phyloP scores from a whole-genome alignment of 2,329 filamentous ascomycete species.

The Gaeumannomyces tritici region DNA sequence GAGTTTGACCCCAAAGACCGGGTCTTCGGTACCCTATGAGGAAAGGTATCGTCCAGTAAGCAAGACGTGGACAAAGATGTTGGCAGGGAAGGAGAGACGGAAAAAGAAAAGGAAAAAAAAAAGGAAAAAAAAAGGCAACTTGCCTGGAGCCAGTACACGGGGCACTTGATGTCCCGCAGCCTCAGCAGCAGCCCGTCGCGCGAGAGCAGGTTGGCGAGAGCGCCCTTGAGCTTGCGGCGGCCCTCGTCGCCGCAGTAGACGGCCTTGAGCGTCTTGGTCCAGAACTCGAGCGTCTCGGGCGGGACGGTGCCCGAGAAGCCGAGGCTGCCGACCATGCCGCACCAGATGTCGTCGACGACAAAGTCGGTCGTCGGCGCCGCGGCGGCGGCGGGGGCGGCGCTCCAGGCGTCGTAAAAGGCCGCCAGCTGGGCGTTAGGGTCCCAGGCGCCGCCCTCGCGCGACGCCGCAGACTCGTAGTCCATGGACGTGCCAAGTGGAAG shows the following conservation, averaged over 20 bases:
- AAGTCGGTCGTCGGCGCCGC: too few relatives aligned
- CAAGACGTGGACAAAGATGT: too few relatives aligned
- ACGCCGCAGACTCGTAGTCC: constrained; percentile 35
- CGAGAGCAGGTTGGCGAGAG: constrained; percentile 31
- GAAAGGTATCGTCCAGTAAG: neutral
- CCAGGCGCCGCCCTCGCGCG: constrained; percentile 36
- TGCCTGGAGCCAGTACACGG: constrained; percentile 39
- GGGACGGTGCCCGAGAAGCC: constrained; percentile 33
- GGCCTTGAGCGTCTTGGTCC: constrained; percentile 32
- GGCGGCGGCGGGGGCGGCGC: constrained; percentile 26
- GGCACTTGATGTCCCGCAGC: constrained; percentile 36
- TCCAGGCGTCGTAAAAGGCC: constrained; percentile 34
- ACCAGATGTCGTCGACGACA: constrained; percentile 34
- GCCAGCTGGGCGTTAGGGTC: constrained; percentile 29
- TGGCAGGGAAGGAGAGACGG: neutral
- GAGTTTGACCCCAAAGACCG: constrained; percentile 27
- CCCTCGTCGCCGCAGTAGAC: constrained; percentile 41
- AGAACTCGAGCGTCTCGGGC: constrained; percentile 29
- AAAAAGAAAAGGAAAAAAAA: too few relatives aligned
- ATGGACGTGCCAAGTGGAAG: constrained; percentile 37
- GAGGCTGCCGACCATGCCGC: constrained; percentile 31
- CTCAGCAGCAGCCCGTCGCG: constrained; percentile 37
- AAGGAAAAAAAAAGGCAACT: neutral
- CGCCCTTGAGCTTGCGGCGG: constrained; percentile 35
- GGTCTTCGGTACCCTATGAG: constrained; percentile 34